phyloP scores from a whole-genome alignment of 1,284 basidiomycete genomes.

The Peniophora sp. region DNA sequence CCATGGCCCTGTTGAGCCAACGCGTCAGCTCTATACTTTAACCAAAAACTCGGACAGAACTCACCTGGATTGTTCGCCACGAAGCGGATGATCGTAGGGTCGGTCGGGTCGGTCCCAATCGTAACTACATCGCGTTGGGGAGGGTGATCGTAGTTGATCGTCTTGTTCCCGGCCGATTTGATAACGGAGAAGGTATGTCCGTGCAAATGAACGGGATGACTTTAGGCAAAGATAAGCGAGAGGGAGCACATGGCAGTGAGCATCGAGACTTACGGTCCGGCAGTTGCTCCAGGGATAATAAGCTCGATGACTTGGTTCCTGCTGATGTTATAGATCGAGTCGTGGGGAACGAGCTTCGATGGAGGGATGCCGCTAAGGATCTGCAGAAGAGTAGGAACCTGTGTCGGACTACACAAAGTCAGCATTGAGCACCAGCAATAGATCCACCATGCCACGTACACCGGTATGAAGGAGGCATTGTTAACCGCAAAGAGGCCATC shows the following conservation, averaged over 20 bases:
- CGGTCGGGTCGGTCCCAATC: constrained; percentile 14
- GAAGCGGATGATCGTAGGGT: constrained; percentile 21
- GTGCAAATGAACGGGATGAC: constrained; percentile 8
- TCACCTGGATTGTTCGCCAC: constrained; percentile 32
- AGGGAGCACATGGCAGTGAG: not conserved
- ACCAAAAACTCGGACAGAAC: too few relatives aligned
- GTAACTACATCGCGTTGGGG: constrained; percentile 22
- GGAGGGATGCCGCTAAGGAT: constrained; percentile 7
- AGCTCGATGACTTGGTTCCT: constrained; percentile 8
- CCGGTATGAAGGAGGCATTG: not conserved
- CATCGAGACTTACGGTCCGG: not conserved
- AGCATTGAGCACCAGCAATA: too few relatives aligned
- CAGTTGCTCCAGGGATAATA: not conserved
- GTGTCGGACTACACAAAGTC: not conserved
- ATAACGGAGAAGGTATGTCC: constrained; percentile 21
- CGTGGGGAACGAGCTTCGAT: constrained; percentile 5
- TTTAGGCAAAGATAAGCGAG: not conserved
- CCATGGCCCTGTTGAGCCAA: constrained; percentile 11
- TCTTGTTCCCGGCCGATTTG: constrained; percentile 17
- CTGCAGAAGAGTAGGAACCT: constrained; percentile 9
- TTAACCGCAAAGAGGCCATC: constrained; percentile 3
- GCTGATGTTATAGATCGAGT: constrained; percentile 5
- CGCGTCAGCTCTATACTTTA: too few relatives aligned
- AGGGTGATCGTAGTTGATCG: constrained; percentile 25
- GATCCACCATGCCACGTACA: too few relatives aligned